These are phyloP conservation scores for Urochloa ruziziensis DNA, from an alignment of 176 grass and related monocot species.

Conservation along the genomic window DNA sequence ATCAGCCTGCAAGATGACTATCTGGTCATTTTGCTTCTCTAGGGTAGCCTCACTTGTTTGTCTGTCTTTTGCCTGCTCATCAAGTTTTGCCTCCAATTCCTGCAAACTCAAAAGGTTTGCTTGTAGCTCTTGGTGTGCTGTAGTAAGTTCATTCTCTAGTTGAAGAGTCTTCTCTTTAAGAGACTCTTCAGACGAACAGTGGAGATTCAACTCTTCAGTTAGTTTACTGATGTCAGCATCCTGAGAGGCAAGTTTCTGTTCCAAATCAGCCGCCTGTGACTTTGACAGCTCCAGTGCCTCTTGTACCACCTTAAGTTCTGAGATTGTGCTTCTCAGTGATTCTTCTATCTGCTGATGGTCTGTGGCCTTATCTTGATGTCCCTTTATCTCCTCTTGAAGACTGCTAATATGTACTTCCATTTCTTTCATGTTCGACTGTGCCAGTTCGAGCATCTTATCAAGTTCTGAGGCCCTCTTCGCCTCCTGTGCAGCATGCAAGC, in stretches of 20 bases:
- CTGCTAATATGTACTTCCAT: slow-evolving; percentile 62
- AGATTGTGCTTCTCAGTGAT: slow-evolving; percentile 49
- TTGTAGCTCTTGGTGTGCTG: slow-evolving; percentile 45
- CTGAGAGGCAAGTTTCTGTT: slow-evolving; percentile 68
- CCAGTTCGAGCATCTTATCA: slow-evolving; percentile 67
- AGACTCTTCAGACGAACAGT: slow-evolving; percentile 59
- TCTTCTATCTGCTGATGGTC: slow-evolving; percentile 67
- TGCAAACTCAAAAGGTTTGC: slow-evolving; percentile 53
- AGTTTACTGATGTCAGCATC: slow-evolving; percentile 57
- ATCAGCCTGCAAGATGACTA: slow-evolving; percentile 37
- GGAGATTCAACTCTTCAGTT: slow-evolving; percentile 62
- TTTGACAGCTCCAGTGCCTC: slow-evolving; percentile 66
- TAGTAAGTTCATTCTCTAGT: slow-evolving; percentile 58
- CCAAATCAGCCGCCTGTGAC: slow-evolving; percentile 61
- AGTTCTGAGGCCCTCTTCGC: slow-evolving; percentile 67
- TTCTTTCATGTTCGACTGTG: slow-evolving; percentile 61
- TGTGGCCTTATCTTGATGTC: slow-evolving; percentile 47
- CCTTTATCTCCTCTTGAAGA: slow-evolving; percentile 67
- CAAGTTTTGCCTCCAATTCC: slow-evolving; percentile 52
- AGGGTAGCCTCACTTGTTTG: slow-evolving; percentile 43
- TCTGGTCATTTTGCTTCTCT: slow-evolving; percentile 51
- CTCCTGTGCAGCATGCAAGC: slow-evolving; percentile 58
- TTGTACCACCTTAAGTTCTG: slow-evolving; percentile 61
- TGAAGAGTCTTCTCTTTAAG: slow-evolving; percentile 53
- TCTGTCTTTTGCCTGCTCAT: slow-evolving; percentile 52